Conservation (phyloP, 176 grass and related monocot genomes). For the Triticum dicoccoides region DNA sequence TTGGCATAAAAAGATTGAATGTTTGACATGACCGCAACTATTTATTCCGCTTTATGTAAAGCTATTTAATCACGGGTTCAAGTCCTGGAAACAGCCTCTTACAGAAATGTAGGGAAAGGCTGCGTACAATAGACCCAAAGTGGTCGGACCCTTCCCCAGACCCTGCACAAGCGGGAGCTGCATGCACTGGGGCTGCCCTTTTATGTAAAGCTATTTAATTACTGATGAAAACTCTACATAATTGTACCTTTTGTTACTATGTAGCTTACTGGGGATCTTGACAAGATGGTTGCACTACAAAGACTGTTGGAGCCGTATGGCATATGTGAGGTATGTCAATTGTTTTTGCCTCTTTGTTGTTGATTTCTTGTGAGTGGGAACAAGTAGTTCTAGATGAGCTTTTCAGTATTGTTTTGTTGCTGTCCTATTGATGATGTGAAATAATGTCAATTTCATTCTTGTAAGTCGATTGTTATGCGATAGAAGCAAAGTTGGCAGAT, state of each 20-base stretch:
- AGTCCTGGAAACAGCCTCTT: too few species aligned
- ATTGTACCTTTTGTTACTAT: slow-evolving; percentile 26
- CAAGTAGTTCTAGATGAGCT: not conserved
- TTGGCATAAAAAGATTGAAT: not conserved
- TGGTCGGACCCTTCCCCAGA: too few species aligned
- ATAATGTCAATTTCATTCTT: not conserved
- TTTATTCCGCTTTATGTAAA: slow-evolving; percentile 3
- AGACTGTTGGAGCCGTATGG: slow-evolving; percentile 92
- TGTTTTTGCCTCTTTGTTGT: not conserved
- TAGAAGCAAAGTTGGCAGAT: not conserved
- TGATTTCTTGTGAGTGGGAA: not conserved
- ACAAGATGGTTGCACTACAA: slow-evolving; percentile 94
- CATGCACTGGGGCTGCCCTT: not conserved
- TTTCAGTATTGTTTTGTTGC: not conserved
- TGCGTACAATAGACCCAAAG: too few species aligned
- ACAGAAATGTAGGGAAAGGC: too few species aligned
- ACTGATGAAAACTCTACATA: not conserved
- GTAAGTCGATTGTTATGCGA: not conserved
- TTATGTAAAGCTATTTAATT: slow-evolving; percentile 3
- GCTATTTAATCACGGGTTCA: not conserved
- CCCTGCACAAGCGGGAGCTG: too few species aligned
- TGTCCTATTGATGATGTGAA: not conserved
- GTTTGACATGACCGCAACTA: not conserved
- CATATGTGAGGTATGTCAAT: slow-evolving; percentile 83
- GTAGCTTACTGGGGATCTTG: slow-evolving; percentile 85